Conservation (phyloP, 208 protist species). For the Leishmania arabica region DNA sequence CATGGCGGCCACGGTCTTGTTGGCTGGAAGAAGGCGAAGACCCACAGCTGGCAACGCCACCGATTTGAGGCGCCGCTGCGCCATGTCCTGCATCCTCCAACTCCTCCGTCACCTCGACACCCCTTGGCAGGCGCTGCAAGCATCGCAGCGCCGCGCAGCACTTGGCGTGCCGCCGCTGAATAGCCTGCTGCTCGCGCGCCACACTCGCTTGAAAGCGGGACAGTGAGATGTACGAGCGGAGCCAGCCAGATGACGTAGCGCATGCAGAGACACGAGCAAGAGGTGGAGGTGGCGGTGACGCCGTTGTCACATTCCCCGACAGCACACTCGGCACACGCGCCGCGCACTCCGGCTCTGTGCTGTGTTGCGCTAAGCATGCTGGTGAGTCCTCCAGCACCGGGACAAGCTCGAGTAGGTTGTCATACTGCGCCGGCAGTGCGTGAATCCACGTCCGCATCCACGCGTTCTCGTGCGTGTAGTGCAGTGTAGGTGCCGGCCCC, state of each 20-base stretch:
- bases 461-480: slow-evolving; percentile 51
- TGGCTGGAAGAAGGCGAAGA: background rate
- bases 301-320: background rate
- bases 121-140: slow-evolving; percentile 19
- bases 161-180: slow-evolving; percentile 40
- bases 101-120: slow-evolving; percentile 12
- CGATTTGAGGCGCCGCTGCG: background rate
- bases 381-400: background rate
- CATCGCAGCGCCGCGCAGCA: slow-evolving; percentile 42
- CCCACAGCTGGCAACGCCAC: background rate
- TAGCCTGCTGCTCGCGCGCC: slow-evolving; percentile 40
- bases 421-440: slow-evolving; percentile 64
- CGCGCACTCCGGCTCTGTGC: background rate
- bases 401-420: slow-evolving; percentile 84
- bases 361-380: background rate
- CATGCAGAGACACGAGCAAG: background rate
- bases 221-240: slow-evolving; percentile 39
- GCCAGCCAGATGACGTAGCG: slow-evolving; percentile 12
- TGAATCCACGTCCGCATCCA: slow-evolving; percentile 82
- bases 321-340: background rate
- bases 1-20: background rate
- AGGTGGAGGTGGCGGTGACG: slow-evolving; percentile 3
- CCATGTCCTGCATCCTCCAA: too few relatives aligned
- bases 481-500: slow-evolving; percentile 10
- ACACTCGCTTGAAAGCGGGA: slow-evolving; percentile 47